Base-by-base conservation (phyloP, 2,329 filamentous ascomycete genomes). In the Nothopassalora personata region DNA sequence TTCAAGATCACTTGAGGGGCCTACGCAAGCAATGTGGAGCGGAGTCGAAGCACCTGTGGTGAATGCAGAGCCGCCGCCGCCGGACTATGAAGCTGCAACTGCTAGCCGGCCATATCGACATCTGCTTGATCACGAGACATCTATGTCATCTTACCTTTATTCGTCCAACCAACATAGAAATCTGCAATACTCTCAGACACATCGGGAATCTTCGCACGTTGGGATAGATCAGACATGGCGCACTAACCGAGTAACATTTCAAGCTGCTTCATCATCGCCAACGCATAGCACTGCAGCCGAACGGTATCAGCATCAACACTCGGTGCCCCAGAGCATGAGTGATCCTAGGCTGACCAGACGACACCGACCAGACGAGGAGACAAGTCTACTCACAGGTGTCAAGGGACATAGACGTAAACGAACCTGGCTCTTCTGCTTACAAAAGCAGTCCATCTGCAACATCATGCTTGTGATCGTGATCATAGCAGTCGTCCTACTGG, bases 81-180 rank as follows among this genome's bases (percentile, higher is more conserved):
- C 68, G 18, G 67, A 68, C 46, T 70, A 70, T 47, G 64, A 66
- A 31, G 59, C 63, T 13, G 64, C 64, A 9, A 66, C 59, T 5
- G 61, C 65, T 15, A 55, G 60, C 53, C 54, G 56, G 18, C 46
- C 54, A 49, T 45, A 11, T 9, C 43, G 28, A n/a, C 43, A 23
- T 45, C 27, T 3, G 28, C 10, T 27, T 11, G 2, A 27, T 11
- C 23, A 43, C 11, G 31, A 27, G 31, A 28, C 36, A 13, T 15
- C 18, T 28, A 34, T 34, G 31, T 11, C 31, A 34, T 34, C 31
- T 34, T 9, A 34, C 11, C 31, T 9, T 5, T 11, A 18, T 18
- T 10, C 15, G 15, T 27, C 23, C 23, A 23, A 23, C 23, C 23
- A 23, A 23, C 23, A 23, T 23, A 23, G 23, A 23, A 23, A 23